These are phyloP conservation scores for Yarrowia sp. DNA, from an alignment of 805 yeast species.

Conservation along the genomic window DNA sequence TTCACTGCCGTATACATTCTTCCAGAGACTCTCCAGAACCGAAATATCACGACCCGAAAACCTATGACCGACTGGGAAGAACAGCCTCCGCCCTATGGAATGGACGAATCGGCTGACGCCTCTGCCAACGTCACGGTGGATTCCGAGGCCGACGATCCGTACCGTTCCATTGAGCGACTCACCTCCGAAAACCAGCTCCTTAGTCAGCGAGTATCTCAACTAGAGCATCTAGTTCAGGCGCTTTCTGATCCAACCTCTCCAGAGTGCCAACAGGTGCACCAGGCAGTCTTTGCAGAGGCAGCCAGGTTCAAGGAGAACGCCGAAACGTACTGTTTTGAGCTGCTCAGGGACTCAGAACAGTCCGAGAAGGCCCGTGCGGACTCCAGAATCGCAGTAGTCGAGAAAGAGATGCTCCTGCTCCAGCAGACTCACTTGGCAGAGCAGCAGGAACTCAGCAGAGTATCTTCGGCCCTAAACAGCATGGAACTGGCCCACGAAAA, in stretches of 20 bases:
- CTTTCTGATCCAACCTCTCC: neutral
- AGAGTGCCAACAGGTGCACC: slow-evolving; percentile 13
- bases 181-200: neutral
- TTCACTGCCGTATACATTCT: neutral
- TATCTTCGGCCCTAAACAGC: neutral
- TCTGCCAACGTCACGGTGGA: neutral
- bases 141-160: slow-evolving; percentile 6
- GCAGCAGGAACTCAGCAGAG: neutral
- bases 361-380: slow-evolving; percentile 3
- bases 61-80: slow-evolving; percentile 20
- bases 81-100: slow-evolving; percentile 19
- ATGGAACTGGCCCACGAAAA: neutral
- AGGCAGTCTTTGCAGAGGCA: neutral
- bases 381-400: neutral
- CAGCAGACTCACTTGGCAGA: neutral
- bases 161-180: neutral
- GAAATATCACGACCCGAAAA: neutral
- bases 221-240: neutral
- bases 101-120: neutral
- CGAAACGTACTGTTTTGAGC: slow-evolving; percentile 17
- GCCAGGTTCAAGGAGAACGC: slow-evolving; percentile 11
- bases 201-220: neutral
- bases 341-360: slow-evolving; percentile 1
- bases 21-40: neutral
- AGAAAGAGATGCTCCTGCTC: neutral